These are phyloP conservation scores for Solanum ahanhuiri DNA, from an alignment of 257 asterid species.

Conservation along the genomic window DNA sequence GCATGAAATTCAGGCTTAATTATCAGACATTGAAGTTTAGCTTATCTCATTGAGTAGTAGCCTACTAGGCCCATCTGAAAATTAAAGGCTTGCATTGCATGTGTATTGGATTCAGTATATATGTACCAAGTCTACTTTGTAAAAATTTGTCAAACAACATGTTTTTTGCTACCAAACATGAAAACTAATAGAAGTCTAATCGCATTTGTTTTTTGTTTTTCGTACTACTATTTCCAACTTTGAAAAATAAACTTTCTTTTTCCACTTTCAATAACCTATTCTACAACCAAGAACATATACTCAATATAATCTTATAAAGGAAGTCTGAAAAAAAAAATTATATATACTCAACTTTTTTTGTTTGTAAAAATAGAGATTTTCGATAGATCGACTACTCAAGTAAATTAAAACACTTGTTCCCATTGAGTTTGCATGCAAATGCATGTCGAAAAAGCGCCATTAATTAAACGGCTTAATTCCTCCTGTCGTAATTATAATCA, in stretches of 20 bases:
- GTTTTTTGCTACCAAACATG: background rate
- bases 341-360: background rate
- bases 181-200: background rate
- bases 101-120: background rate
- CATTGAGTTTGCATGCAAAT: background rate
- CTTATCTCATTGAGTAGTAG: background rate
- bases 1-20: background rate
- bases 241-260: background rate
- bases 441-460: background rate
- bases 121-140: background rate
- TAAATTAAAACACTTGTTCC: too few relatives aligned
- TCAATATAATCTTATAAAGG: background rate
- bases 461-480: background rate
- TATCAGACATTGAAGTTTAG: too few relatives aligned
- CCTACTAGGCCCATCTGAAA: background rate
- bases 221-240: background rate
- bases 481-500: background rate
- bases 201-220: background rate
- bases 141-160: background rate
- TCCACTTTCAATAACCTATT: background rate
- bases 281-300: background rate
- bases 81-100: background rate
- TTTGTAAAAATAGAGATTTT: too few relatives aligned
- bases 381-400: too few relatives aligned
- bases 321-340: accelerated